Conservation (phyloP, 495 filamentous ascomycete species). For the Penicillium cinerascens region DNA sequence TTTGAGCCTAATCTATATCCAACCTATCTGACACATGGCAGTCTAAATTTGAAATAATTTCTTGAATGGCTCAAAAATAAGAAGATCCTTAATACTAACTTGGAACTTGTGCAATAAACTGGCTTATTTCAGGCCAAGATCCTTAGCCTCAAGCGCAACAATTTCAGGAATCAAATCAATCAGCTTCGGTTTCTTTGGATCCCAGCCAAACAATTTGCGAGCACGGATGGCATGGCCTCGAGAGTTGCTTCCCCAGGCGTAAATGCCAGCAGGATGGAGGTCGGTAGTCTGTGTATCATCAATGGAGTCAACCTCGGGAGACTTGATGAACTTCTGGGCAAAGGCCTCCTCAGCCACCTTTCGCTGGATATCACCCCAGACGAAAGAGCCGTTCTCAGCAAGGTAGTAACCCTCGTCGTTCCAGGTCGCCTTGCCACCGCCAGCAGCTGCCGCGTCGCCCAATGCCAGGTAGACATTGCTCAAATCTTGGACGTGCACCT, state of each 20-base stretch:
- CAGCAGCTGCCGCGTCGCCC: constrained; percentile 59
- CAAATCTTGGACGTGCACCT: constrained; percentile 72
- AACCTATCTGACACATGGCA: no score
- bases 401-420: constrained; percentile 72
- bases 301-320: constrained; percentile 46
- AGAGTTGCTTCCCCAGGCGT: constrained; percentile 63
- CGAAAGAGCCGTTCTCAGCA: constrained; percentile 64
- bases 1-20: neutral
- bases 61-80: no score
- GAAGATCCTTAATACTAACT: no score
- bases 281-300: constrained; percentile 31
- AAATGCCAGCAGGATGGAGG: constrained; percentile 28
- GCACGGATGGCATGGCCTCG: constrained; percentile 58
- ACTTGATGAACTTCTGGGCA: constrained; percentile 60
- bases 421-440: constrained; percentile 65
- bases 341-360: constrained; percentile 58
- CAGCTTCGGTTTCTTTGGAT: constrained; percentile 50
- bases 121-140: constrained; percentile 54
- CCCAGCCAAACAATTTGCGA: constrained; percentile 64
- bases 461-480: constrained; percentile 61
- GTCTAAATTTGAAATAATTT: no score
- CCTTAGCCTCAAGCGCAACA: constrained; percentile 55
- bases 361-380: constrained; percentile 66
- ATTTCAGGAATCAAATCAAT: constrained; percentile 54
- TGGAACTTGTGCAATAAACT: no score